Evolutionary conservation across 73 alveolate species (phyloP).

Genomic region (Uronychia binucleata): DNA sequence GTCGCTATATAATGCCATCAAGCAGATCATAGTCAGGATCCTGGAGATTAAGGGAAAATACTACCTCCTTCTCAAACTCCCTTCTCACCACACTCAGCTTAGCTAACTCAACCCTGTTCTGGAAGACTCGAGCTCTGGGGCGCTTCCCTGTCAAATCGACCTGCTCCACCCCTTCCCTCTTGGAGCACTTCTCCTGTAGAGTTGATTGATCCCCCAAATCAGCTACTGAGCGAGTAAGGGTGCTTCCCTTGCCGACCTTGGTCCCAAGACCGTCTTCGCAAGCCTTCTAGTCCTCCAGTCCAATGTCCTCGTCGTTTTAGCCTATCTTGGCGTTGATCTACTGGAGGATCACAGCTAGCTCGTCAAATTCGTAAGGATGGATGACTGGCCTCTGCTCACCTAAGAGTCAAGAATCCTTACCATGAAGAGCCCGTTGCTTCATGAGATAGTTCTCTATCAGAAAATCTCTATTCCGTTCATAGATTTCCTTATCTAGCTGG

Average conservation of each 20-base stretch:
- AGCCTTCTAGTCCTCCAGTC: background rate
- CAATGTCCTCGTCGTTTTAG: background rate
- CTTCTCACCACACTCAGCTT: background rate
- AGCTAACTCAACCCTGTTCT: background rate
- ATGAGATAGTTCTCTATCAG: background rate
- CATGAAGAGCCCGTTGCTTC: no score
- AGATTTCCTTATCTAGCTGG: background rate
- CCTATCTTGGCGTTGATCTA: background rate
- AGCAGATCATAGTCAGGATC: background rate
- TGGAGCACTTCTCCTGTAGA: background rate
- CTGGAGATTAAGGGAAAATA: background rate
- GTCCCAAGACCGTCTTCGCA: background rate
- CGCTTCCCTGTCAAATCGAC: no score
- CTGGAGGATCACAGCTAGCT: background rate
- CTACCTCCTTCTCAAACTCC: background rate
- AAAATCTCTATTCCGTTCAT: background rate
- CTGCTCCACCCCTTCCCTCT: background rate
- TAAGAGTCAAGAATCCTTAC: background rate
- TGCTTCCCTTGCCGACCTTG: no score
- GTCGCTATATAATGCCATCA: background rate
- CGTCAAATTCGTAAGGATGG: background rate
- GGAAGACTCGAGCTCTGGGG: no score
- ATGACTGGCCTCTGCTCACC: background rate
- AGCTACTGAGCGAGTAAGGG: no score
- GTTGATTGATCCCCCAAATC: background rate